A percentile compares a stretch with the other conserved stretches of the same genome.
Conservation (phyloP, 305 asterid species). For the Fraxinus paxiana region DNA sequence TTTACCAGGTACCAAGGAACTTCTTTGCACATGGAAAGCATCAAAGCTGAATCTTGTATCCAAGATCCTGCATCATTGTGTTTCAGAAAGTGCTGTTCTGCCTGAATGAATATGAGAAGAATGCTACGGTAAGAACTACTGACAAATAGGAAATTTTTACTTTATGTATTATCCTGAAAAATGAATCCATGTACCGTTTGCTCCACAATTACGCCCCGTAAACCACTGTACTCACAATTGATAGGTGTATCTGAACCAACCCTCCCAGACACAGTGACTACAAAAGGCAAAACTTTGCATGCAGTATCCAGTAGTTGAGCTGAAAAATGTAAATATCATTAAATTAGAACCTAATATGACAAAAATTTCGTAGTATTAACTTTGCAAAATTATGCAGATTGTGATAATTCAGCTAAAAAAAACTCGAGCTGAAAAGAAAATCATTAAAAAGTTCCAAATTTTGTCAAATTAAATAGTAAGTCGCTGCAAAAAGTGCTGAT, state of each 20-base stretch:
- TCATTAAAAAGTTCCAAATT: not conserved
- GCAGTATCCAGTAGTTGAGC: constrained; percentile 85
- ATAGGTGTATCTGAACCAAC: constrained; percentile 92
- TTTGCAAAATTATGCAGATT: not conserved
- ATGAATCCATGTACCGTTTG: constrained; percentile 64
- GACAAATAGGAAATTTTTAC: not conserved
- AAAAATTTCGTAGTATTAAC: not conserved
- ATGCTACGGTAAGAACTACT: constrained; percentile 7
- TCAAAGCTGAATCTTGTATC: constrained; percentile 97
- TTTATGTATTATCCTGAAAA: not conserved
- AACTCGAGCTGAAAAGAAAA: not conserved
- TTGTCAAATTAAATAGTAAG: not conserved
- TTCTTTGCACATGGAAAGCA: constrained; percentile 98
- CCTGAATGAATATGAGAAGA: constrained; percentile 44
- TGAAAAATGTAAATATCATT: constrained; percentile 26
- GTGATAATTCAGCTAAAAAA: not conserved
- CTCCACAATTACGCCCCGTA: constrained; percentile 95
- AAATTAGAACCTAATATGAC: not conserved
- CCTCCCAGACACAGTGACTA: constrained; percentile 88
- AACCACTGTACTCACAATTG: constrained; percentile 84
- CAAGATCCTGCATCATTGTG: constrained; percentile 99
- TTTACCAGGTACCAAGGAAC: constrained; percentile 98
- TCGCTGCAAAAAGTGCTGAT: not conserved
- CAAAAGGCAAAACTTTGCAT: constrained; percentile 78
- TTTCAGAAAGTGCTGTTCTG: constrained; percentile 94